phyloP scores from a whole-genome alignment of 2,329 filamentous ascomycete species.

The Fragosphaeria purpurea region DNA sequence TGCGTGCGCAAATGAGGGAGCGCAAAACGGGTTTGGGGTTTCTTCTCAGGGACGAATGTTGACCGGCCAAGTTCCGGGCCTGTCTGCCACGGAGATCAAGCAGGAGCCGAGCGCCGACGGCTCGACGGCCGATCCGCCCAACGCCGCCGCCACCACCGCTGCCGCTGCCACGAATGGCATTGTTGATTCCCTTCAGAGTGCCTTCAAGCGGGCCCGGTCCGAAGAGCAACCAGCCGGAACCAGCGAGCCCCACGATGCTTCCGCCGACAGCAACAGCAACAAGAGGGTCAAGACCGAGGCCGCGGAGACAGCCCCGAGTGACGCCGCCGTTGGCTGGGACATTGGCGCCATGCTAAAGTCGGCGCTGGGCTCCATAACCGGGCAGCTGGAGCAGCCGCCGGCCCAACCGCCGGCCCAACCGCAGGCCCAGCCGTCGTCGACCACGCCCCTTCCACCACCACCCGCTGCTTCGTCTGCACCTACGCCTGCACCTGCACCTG shows the following conservation, averaged over 20 bases:
- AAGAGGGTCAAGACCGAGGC: slow-evolving; percentile 19
- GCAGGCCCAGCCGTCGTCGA: no score
- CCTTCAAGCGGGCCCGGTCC: slow-evolving; percentile 17
- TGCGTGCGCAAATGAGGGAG: neutral
- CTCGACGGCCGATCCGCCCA: neutral
- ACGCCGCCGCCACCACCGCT: neutral
- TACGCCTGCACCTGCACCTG: neutral
- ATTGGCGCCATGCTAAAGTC: slow-evolving; percentile 21
- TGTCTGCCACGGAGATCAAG: neutral
- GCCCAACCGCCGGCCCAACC: no score
- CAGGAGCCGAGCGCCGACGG: neutral
- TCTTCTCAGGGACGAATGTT: neutral
- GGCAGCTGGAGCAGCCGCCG: slow-evolving; percentile 4
- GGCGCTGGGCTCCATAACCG: slow-evolving; percentile 19
- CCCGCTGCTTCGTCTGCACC: no score
- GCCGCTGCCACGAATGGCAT: slow-evolving; percentile 2
- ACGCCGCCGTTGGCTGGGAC: slow-evolving; percentile 13
- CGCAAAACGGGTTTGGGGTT: neutral
- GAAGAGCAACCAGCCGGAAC: slow-evolving; percentile 1
- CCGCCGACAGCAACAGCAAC: slow-evolving; percentile 2
- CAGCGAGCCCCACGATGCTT: slow-evolving; percentile 1
- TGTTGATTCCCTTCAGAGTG: slow-evolving; percentile 8
- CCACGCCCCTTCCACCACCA: no score
- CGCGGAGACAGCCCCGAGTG: neutral
- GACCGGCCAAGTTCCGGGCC: neutral